A percentile compares a stretch with the other conserved stretches of the same genome.
Conservation (phyloP, 352 stramenopile species). For the Globisporangium yorkense region DNA sequence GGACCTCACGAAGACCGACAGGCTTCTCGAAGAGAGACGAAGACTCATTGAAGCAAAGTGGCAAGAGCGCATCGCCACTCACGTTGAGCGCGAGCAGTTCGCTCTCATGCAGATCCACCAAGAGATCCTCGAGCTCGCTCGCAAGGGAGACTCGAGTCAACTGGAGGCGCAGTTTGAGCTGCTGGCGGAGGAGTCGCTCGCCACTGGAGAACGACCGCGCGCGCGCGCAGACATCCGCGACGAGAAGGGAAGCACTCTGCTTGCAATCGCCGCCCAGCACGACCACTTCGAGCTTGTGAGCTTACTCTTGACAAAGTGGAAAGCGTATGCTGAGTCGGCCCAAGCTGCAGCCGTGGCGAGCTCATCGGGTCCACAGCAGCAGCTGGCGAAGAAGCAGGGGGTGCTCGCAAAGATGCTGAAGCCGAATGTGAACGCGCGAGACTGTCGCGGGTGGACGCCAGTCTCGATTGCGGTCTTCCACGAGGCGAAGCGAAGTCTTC, state of each 20-base stretch:
- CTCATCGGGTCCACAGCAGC: slow-evolving; percentile 18
- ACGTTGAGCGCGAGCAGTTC: slow-evolving; percentile 81
- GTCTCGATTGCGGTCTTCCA: slow-evolving; percentile 86
- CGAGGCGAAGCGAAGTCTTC: slow-evolving; percentile 65
- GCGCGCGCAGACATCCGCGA: slow-evolving; percentile 71
- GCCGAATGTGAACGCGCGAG: slow-evolving; percentile 62
- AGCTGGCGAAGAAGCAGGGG: slow-evolving; percentile 19
- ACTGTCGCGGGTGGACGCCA: slow-evolving; percentile 84
- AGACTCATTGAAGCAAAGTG: slow-evolving; percentile 73
- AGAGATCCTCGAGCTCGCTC: slow-evolving; percentile 55
- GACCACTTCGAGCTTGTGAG: slow-evolving; percentile 54
- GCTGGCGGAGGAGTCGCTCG: slow-evolving; percentile 64
- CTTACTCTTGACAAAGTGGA: slow-evolving; percentile 64
- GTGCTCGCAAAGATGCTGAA: slow-evolving; percentile 49
- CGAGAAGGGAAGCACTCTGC: slow-evolving; percentile 68
- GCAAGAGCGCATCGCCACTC: slow-evolving; percentile 79
- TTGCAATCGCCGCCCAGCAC: slow-evolving; percentile 69
- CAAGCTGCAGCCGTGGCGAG: slow-evolving; percentile 19
- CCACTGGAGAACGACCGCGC: slow-evolving; percentile 51
- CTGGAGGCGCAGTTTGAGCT: slow-evolving; percentile 61
- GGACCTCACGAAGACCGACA: slow-evolving; percentile 66
- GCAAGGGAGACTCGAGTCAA: slow-evolving; percentile 33
- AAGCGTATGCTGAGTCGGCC: slow-evolving; percentile 20
- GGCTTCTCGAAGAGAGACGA: slow-evolving; percentile 51
- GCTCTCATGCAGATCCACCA: slow-evolving; percentile 79